A percentile compares a stretch with the other conserved stretches of the same genome.
Evolutionary conservation across 2,329 filamentous ascomycete genomes (phyloP).

Genomic region (Xylariomycetidae sp.): DNA sequence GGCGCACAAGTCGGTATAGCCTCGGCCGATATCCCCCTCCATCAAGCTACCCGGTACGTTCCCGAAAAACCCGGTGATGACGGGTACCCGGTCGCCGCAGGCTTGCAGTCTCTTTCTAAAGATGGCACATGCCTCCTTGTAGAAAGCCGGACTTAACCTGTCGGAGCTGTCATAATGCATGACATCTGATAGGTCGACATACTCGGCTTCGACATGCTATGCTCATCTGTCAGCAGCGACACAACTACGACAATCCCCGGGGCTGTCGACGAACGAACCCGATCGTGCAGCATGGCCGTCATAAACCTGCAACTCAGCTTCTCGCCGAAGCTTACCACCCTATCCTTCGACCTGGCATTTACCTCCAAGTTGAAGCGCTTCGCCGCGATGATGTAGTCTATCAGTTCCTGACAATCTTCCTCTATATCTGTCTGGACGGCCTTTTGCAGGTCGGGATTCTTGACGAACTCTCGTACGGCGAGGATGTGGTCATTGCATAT

Average conservation of each 20-base stretch:
- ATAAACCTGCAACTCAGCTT: conserved; percentile 93
- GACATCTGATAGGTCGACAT: conserved; percentile 81
- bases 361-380: conserved; percentile 69
- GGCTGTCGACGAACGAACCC: conserved; percentile 40
- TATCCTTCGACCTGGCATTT: conserved; percentile 73
- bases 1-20: conserved; percentile 95
- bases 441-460: conserved; percentile 50
- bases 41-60: conserved; percentile 87
- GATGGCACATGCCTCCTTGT: conserved; percentile 56
- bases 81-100: conserved; percentile 65
- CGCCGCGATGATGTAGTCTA: conserved; percentile 65
- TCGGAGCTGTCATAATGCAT: conserved; percentile 61
- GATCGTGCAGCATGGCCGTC: conserved; percentile 76
- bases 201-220: conserved; percentile 76
- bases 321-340: conserved; percentile 92
- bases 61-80: conserved; percentile 92
- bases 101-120: conserved; percentile 61
- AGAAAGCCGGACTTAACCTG: conserved; percentile 64
- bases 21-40: conserved; percentile 82
- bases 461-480: conserved; percentile 62
- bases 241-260: too few relatives aligned
- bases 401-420: conserved; percentile 73
- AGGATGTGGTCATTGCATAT: conserved; percentile 78
- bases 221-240: conserved; percentile 21
- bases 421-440: conserved; percentile 64